These are phyloP conservation scores for Gossypium armourianum DNA, from an alignment of 441 rosid species.

Conservation along the genomic window DNA sequence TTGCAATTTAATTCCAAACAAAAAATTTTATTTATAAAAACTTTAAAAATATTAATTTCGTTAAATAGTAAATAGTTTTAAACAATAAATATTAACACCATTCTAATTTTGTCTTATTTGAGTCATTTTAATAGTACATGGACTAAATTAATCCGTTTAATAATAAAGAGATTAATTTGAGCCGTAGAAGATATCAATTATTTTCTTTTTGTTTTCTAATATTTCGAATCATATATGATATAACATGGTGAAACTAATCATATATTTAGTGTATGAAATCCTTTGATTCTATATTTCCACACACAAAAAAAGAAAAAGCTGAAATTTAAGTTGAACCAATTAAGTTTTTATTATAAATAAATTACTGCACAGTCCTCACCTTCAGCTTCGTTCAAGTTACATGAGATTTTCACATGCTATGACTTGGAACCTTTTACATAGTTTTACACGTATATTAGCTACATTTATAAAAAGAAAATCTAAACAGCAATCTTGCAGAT, in stretches of 20 bases:
- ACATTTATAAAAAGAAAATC: not conserved
- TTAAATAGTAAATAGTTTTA: no score
- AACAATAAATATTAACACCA: no score
- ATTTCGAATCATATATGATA: not conserved
- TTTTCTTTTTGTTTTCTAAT: not conserved
- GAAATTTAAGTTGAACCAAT: not conserved
- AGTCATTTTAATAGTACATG: no score
- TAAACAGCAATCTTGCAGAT: not conserved
- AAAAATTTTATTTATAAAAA: no score
- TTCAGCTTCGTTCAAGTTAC: not conserved
- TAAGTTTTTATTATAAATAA: not conserved
- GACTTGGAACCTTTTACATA: conserved; percentile 1
- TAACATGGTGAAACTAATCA: not conserved
- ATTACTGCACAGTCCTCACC: not conserved
- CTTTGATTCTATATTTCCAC: not conserved
- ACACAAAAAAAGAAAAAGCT: not conserved
- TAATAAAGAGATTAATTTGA: no score
- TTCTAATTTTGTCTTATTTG: no score
- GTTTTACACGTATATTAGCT: not conserved
- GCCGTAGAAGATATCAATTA: not conserved
- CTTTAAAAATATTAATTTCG: not conserved
- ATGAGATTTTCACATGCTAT: not conserved
- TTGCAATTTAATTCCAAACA: not conserved
- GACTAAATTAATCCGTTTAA: not conserved
- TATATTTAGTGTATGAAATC: not conserved